These are phyloP conservation scores for Lasiodiplodia sp. DNA, from an alignment of 2,329 filamentous ascomycete genomes.

Conservation along the genomic window DNA sequence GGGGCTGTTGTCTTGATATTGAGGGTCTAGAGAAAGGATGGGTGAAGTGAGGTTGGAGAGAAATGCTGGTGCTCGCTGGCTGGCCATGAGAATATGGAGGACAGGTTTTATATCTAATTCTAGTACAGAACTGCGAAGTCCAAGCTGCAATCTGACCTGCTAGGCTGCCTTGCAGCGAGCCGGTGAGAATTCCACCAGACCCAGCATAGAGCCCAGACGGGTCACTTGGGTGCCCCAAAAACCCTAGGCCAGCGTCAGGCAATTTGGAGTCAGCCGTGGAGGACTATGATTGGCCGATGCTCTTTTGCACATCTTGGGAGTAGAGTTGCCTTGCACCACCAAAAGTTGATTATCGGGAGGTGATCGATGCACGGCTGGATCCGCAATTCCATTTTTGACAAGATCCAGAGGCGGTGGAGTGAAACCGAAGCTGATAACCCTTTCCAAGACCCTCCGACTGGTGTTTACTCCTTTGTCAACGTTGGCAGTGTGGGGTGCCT, in stretches of 20 bases:
- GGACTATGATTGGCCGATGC: background rate
- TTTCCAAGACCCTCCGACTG: background rate
- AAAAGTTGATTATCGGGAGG: background rate
- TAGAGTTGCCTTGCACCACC: background rate
- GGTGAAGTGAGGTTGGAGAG: too few relatives aligned
- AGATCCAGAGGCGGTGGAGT: background rate
- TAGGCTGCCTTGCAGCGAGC: too few relatives aligned
- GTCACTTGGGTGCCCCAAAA: background rate
- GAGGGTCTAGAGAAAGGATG: too few relatives aligned
- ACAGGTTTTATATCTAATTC: too few relatives aligned
- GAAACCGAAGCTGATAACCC: background rate
- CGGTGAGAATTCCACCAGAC: too few relatives aligned
- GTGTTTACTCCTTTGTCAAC: background rate
- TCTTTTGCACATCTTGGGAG: background rate
- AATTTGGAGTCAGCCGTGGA: background rate
- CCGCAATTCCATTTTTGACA: background rate
- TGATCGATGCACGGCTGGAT: background rate
- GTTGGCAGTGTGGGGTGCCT: slow-evolving; percentile 6
- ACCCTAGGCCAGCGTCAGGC: background rate
- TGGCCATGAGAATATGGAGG: too few relatives aligned
- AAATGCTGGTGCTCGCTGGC: too few relatives aligned
- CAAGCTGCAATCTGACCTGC: too few relatives aligned
- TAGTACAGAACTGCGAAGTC: too few relatives aligned
- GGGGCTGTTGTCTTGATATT: too few relatives aligned
- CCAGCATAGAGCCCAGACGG: too few relatives aligned